These are phyloP conservation scores for Citrullus colocynthis DNA, from an alignment of 306 rosid species.

Conservation along the genomic window DNA sequence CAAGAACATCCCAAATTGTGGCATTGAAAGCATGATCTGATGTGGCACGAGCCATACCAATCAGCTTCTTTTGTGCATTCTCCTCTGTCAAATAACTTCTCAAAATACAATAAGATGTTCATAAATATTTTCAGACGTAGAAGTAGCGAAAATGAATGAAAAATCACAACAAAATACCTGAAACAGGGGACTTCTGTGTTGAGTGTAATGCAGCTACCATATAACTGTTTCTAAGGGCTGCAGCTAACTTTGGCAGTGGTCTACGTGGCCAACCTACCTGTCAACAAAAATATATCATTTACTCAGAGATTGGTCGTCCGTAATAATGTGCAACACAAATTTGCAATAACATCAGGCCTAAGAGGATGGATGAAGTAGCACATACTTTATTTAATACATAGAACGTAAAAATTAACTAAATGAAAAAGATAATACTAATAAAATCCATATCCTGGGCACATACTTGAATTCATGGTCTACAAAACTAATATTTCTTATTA, in stretches of 20 bases:
- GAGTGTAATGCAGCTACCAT: slow-evolving; percentile 85
- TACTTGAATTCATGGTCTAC: not conserved
- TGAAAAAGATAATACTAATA: not conserved
- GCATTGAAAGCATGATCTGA: slow-evolving; percentile 99
- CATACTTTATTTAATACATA: not conserved
- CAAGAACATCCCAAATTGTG: slow-evolving; percentile 96
- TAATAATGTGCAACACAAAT: not conserved
- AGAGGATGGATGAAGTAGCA: not conserved
- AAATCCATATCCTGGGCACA: not conserved
- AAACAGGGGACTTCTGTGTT: slow-evolving; percentile 46
- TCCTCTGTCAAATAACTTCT: slow-evolving; percentile 98
- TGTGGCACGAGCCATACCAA: slow-evolving; percentile 98
- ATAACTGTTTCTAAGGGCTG: slow-evolving; percentile 86
- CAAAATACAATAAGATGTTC: slow-evolving; percentile 94
- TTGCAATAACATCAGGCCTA: not conserved
- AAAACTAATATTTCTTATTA: not conserved
- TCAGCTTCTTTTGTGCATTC: slow-evolving; percentile 55
- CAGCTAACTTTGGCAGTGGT: slow-evolving; percentile 70
- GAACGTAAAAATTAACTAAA: not conserved
- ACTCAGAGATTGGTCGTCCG: not conserved
- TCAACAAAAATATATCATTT: slow-evolving; percentile 6
- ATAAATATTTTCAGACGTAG: slow-evolving; percentile 44
- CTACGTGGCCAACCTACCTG: slow-evolving; percentile 98
- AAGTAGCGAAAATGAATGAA: slow-evolving; percentile 8
- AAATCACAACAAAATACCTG: slow-evolving; percentile 43